These are phyloP conservation scores for Aegilops speltoides DNA, from an alignment of 176 grass and related monocot genomes.

Conservation along the genomic window DNA sequence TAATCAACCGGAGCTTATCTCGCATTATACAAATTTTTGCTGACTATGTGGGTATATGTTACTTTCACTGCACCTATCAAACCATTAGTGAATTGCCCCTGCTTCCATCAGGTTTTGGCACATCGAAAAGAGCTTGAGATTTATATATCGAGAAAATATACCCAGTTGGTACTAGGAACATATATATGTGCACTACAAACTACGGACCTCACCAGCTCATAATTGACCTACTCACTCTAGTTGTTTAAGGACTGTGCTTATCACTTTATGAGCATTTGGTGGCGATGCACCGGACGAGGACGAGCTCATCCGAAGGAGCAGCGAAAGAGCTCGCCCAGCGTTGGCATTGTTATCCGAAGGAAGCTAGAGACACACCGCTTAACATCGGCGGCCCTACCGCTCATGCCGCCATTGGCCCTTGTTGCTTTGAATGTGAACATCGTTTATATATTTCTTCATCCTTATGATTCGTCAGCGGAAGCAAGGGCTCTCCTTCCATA, in stretches of 20 bases:
- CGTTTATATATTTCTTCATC: neutral
- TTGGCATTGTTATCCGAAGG: constrained; percentile 29
- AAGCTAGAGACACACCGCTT: neutral
- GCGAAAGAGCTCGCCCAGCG: neutral
- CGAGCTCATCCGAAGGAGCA: constrained; percentile 46
- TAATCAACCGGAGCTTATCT: neutral
- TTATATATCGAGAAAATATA: constrained; percentile 8
- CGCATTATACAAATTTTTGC: neutral
- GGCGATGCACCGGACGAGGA: constrained; percentile 18
- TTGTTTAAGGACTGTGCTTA: constrained; percentile 24
- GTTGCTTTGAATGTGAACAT: neutral
- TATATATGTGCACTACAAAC: neutral
- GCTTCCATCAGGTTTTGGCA: neutral
- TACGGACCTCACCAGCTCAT: constrained; percentile 9
- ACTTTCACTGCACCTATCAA: neutral
- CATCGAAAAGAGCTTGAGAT: neutral
- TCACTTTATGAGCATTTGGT: constrained; percentile 18
- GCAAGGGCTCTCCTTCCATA: neutral
- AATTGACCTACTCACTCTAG: constrained; percentile 15
- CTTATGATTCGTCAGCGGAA: constrained; percentile 9
- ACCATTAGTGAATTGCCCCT: neutral
- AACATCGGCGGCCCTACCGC: constrained; percentile 1
- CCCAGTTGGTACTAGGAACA: neutral
- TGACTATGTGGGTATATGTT: neutral
- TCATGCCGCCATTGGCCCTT: constrained; percentile 4